Base-by-base conservation (phyloP, 345 rosid genomes). In the Geranium brycei region DNA sequence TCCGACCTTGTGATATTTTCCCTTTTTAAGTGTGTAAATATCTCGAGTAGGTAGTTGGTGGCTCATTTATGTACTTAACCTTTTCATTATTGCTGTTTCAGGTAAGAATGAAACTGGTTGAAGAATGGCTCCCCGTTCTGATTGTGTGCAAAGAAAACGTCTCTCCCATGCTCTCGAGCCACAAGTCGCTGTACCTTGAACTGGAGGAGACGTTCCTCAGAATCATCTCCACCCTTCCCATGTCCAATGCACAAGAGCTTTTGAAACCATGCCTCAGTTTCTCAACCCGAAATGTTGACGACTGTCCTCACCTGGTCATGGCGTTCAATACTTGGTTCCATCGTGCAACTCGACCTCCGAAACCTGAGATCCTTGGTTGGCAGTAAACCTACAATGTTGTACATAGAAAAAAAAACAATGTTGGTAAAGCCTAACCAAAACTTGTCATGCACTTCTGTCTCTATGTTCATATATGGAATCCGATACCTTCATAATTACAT, bases 321-420 rank as follows among this genome's bases (percentile, higher is more conserved):
- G 92, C 92, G 12, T 86, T 86, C 69, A 82, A 77, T 62, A 86
- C 89, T 16, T 86, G 87, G 88, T 86, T 86, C 69, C 85, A 87
- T 64, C 83, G 89, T 4, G 87, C 85, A 10, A 72, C 77, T 61
- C 77, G 17, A 13, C 70, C 80, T 19, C 3, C 38, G 8, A 10
- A 30, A 31, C 68, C 63, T 5, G 68, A 69, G 7, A 69, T 41
- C 57, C 40, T 57, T 15, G 41, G 41, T 35, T 35, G 41, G 41
- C 41, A 35, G 41, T 35, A 35, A 7, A 4, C 41, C 5, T 35
- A 0, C 41, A 4, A 35, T 35, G 41, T 7, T 35, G 41, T 35
- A 7, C 28, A 23, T 23, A 23, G 28, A 0, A 23, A 23, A 23
- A 23, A 35, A 35, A 7, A 1, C 5, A 7, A 4, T 35, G 41